Base-by-base conservation (phyloP, 441 rosid species). In the Euphorbia corollata region DNA sequence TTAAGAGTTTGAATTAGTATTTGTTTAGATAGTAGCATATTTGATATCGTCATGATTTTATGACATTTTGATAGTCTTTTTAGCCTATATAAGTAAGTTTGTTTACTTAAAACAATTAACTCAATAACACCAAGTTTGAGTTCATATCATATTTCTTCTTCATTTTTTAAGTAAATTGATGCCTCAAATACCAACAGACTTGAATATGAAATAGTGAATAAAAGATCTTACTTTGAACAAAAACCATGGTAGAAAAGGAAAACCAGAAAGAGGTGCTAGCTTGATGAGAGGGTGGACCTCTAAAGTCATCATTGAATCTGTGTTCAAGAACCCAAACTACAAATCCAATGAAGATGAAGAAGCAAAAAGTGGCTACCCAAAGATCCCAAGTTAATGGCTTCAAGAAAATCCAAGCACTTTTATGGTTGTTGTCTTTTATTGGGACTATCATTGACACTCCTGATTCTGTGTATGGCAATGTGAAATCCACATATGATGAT, bases 211-310 rank as follows among this genome's bases (percentile, higher is more conserved):
- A 3, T 38, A 38, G 8, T 38, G 41, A 38, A 8, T 38, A 3
- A 8, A 38, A 38, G 41, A 38, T 4, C 41, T 59, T 80, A 87
- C 93, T 41, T 27, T 87, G 90, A 0, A 86, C 84, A n/a, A 87
- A 87, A 45, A 83, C 86, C 87, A 90, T 76, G 59, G 82, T 90
- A 0, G 91, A 86, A 80, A 89, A 87, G 22, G 93, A 85, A 63
- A 87, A 89, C 91, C 87, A 82, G 51, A 83, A 36, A 72, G 81
- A 78, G 0, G 96, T 89, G 64, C 87, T 84, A 12, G 66, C 74
- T 81, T 89, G 93, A 48, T 80, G 68, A 0, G 27, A 30, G 15
- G 63, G 45, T 0, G 87, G 80, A 38, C 96, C 96, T 3, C 75
- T 50, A 1, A 87, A 90, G 22, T 87, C 91, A n/a, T 80, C 81